Base-by-base conservation (phyloP, 2,329 filamentous ascomycete genomes). In the Pestalotiopsis sp. region DNA sequence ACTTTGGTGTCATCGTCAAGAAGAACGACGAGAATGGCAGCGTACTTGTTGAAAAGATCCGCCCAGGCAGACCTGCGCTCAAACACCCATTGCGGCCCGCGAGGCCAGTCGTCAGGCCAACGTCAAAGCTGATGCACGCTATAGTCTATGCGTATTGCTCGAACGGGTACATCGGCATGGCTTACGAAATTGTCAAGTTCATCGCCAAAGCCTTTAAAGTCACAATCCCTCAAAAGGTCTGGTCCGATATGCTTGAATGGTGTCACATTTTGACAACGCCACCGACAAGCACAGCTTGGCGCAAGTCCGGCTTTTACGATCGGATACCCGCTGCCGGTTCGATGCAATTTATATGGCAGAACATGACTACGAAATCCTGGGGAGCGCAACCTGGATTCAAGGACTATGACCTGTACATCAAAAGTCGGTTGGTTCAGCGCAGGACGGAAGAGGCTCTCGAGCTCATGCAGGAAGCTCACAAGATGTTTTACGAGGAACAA, bases 71-170 rank as follows among this genome's bases (percentile, higher is more conserved):
- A 31, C 27, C 1, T 61, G 68, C 25, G 27, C 11, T 74, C 13
- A 57, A 64, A 56, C 4, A 61, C 36, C 57, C 45, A 20, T 52
- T 49, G 23, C 61, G 62, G n/a, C 66, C 63, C 52, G 11, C 20
- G 23, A 9, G 12, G 25, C 56, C 67, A 5, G 13, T n/a, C 7
- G n/a, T 83, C 61, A 74, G 83, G 65, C 93, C 93, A 2, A 89
- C 87, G 0, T 71, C 77, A 7, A 81, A 82, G 2, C 82, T 95
- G 0, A 83, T 95, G 25, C 83, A 87, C 67, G 86, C 90, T 9
- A 81, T 95, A n/a, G 90, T 91, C 5, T 90, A 94, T 75, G 83
- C 85, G 1, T 92, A 91, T 71, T 87, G 91, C n/a, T 85, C 84
- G 70, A 93, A 91, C 78, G 90, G 87, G 62, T 84, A 91, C 67